phyloP scores from a whole-genome alignment of 148 eudicot genomes.

The Agrostemma githago region DNA sequence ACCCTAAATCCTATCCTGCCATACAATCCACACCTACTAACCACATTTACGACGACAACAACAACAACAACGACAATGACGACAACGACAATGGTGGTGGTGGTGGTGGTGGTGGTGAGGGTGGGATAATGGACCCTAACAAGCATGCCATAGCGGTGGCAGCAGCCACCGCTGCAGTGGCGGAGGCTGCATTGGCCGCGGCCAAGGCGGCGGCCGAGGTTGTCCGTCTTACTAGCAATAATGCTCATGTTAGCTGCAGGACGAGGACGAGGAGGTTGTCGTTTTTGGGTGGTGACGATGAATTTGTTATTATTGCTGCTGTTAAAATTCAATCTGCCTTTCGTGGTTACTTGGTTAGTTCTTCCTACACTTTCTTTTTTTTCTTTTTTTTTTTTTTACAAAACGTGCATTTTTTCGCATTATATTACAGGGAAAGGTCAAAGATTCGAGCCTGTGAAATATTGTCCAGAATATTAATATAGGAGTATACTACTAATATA shows the following conservation, averaged over 20 bases:
- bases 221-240: constrained; percentile 53
- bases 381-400: too few relatives aligned
- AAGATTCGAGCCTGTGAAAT: too few relatives aligned
- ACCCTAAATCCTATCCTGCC: not conserved
- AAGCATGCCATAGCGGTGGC: constrained; percentile 93
- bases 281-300: constrained; percentile 27
- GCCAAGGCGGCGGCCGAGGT: constrained; percentile 98
- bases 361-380: not conserved
- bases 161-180: constrained; percentile 86
- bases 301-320: constrained; percentile 37
- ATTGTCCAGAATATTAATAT: too few relatives aligned
- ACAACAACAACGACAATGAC: too few relatives aligned
- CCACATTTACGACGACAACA: not conserved
- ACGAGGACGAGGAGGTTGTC: constrained; percentile 21
- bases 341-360: constrained; percentile 92
- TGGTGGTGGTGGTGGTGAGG: too few relatives aligned
- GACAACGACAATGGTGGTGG: too few relatives aligned
- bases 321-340: constrained; percentile 91
- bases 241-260: constrained; percentile 21
- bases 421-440: too few relatives aligned
- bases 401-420: too few relatives aligned
- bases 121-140: constrained; percentile 39
- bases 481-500: too few relatives aligned
- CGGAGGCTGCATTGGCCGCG: constrained; percentile 88
- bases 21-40: not conserved